Conservation (phyloP, 176 grass and related monocot genomes). For the Paspalum notatum region DNA sequence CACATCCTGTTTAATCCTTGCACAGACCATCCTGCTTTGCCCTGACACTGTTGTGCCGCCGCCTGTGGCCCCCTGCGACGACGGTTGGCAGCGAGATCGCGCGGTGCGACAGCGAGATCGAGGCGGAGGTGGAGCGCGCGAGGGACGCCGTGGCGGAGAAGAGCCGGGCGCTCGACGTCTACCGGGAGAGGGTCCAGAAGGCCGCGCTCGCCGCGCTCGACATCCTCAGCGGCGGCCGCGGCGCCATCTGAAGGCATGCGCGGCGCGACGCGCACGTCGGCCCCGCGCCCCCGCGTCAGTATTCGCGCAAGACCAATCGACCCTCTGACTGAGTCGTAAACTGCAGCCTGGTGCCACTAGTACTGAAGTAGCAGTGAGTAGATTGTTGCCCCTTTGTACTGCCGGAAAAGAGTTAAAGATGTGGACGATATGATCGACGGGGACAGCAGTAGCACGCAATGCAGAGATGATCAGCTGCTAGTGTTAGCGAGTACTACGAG, state of each 20-base stretch:
- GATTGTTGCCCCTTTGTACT: too few relatives aligned
- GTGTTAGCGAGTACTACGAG: background rate
- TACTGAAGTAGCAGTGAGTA: too few relatives aligned
- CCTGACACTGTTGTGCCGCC: background rate
- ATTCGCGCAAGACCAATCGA: background rate
- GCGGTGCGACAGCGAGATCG: constrained; percentile 70
- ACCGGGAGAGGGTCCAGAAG: constrained; percentile 78
- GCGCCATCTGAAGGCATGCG: background rate
- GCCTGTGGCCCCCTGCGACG: background rate
- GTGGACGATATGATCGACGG: background rate
- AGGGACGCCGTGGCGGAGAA: constrained; percentile 66
- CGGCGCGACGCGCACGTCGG: background rate
- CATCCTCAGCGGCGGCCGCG: constrained; percentile 54
- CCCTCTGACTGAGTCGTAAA: too few relatives aligned
- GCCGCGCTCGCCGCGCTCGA: constrained; percentile 74
- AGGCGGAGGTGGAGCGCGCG: constrained; percentile 76
- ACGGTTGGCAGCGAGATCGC: constrained; percentile 68
- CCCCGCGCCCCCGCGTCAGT: background rate
- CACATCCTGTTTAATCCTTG: background rate
- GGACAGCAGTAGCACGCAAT: background rate
- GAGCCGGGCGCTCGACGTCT: constrained; percentile 60
- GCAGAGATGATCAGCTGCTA: background rate
- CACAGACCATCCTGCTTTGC: background rate
- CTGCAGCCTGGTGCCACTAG: too few relatives aligned
- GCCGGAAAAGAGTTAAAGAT: too few relatives aligned